Evolutionary conservation across 306 rosid species (phyloP).

Genomic region (Oemleria cerasiformis): DNA sequence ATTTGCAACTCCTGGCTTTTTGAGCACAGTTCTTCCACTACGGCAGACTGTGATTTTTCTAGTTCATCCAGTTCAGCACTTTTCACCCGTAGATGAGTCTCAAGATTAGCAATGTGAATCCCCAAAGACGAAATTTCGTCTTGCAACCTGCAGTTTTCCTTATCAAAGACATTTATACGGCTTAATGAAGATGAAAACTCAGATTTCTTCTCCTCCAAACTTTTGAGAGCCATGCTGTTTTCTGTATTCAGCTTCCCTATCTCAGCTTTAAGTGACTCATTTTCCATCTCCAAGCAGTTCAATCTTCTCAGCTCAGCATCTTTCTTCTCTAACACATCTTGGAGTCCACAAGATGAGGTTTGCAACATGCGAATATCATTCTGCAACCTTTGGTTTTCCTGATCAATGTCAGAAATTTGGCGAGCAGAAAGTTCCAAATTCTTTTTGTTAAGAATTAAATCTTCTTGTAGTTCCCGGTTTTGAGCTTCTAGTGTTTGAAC

Average conservation of each 20-base stretch:
- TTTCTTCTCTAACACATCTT: constrained; percentile 40
- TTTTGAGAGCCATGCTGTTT: constrained; percentile 25
- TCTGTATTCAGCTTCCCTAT: constrained; percentile 28
- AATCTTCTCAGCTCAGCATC: constrained; percentile 48
- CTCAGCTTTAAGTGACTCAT: constrained; percentile 32
- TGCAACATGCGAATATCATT: constrained; percentile 31
- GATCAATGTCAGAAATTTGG: constrained; percentile 45
- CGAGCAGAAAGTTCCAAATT: constrained; percentile 33
- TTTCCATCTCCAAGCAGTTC: constrained; percentile 38
- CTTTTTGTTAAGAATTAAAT: constrained; percentile 44
- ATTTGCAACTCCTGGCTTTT: constrained; percentile 36
- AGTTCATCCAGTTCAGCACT: constrained; percentile 32
- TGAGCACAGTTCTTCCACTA: constrained; percentile 27
- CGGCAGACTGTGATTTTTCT: constrained; percentile 35
- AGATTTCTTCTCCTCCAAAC: constrained; percentile 29
- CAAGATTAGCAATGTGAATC: constrained; percentile 23
- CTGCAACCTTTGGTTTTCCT: constrained; percentile 39
- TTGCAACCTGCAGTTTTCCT: constrained; percentile 37
- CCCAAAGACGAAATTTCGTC: constrained; percentile 31
- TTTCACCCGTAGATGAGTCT: constrained; percentile 35
- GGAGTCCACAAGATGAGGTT: constrained; percentile 35
- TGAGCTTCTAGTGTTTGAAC: constrained; percentile 49
- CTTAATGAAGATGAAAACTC: constrained; percentile 31
- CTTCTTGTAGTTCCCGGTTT: constrained; percentile 34
- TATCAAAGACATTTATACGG: constrained; percentile 21